Evolutionary conservation across 306 rosid genomes (phyloP), one percentile per base, ranked within the genome.

Genomic region (Cicer pinnatifidum): DNA sequence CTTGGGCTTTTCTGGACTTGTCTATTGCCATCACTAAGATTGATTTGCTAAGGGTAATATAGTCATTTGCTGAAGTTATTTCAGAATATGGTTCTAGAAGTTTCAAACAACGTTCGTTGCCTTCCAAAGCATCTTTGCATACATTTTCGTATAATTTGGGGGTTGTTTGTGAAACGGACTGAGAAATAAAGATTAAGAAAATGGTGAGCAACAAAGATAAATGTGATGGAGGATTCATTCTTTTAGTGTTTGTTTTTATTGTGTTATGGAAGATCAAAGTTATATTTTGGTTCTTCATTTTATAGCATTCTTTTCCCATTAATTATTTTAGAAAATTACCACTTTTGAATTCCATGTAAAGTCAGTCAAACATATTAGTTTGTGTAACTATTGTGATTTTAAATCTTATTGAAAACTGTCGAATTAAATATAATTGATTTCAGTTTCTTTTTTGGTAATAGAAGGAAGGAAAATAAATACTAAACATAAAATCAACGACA

Each of bases 31-130:
- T 4, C 6, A 0, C 1, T 15, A 69, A 38, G 47, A 13, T 1
- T 8, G 6, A 2, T 10, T 3, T 51, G 6, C 62, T 35, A 15
- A 69, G 61, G 5, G 28, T 35, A 13, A 6, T 4, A 51, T 13
- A 13, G 62, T 69, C 48, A 15, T 69, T 69, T 0, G 74, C 62
- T 10, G 38, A 51, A 9, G 37, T 9, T 23, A 69, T 69, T 51
- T 62, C 0, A n/a, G 68, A 47, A 19, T 62, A 6, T 1, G 68
- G 0, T 38, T 39, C 6, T 11, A 62, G 68, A 13, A 62, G 48
- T 13, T 13, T 38, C 6, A 37, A 23, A 12, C 68, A 62, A 4
- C 47, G 68, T 1, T 6, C 1, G 10, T 39, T 8, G 20, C 5
- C 1, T 1, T 38, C 0, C 6, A 6, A 2, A 12, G 7, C 7